A percentile compares a stretch with the other conserved stretches of the same genome.
Conservation (phyloP, 176 grass and related monocot genomes). For the Olyra latifolia region DNA sequence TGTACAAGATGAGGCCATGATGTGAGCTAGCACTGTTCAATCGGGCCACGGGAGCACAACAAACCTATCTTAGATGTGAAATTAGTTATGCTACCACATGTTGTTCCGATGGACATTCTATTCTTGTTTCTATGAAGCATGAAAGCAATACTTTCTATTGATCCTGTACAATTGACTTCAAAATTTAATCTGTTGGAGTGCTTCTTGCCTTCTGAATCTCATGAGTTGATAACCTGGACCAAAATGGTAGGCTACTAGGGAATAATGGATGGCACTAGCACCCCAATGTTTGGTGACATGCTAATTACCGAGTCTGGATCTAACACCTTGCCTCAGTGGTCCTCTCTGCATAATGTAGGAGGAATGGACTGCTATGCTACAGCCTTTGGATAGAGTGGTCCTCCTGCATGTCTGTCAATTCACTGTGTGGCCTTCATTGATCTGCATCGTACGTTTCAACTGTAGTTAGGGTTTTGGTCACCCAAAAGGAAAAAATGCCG, state of each 20-base stretch:
- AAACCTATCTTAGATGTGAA: background rate
- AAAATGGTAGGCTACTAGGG: background rate
- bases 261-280: constrained; percentile 5
- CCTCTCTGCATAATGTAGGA: background rate
- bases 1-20: constrained; percentile 14
- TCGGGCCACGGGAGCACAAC: background rate
- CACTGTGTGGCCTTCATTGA: background rate
- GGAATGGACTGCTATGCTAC: constrained; percentile 11
- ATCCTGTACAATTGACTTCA: background rate
- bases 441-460: background rate
- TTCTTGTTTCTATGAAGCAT: background rate
- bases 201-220: background rate
- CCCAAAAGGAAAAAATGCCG: no score
- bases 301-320: constrained; percentile 33
- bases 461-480: no score
- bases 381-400: constrained; percentile 22
- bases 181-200: background rate
- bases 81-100: background rate
- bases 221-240: background rate
- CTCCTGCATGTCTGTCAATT: constrained; percentile 29
- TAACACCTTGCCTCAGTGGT: constrained; percentile 26
- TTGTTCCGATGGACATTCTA: background rate
- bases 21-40: background rate
- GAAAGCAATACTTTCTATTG: background rate
- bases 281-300: background rate